These are phyloP conservation scores for Kluyveromyces sp. DNA, from an alignment of 1,139 yeast species.

Conservation along the genomic window DNA sequence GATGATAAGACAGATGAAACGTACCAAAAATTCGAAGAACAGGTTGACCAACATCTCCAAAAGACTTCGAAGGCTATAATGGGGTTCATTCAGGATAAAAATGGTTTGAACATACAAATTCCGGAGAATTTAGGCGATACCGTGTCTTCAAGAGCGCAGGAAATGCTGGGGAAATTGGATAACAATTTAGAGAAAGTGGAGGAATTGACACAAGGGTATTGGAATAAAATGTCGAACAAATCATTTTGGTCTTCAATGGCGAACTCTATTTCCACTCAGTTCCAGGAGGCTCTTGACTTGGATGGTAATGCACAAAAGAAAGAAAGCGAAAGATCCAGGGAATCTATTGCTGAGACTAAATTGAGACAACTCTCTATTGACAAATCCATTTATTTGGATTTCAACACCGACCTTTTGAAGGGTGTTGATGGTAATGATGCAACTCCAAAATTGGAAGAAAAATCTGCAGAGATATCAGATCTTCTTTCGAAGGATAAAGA, in stretches of 20 bases:
- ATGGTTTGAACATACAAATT: constrained; percentile 17
- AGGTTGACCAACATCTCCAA: constrained; percentile 22
- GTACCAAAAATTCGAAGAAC: constrained; percentile 30
- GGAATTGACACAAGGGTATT: constrained; percentile 22
- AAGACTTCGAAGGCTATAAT: constrained; percentile 21
- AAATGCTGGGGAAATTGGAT: constrained; percentile 21
- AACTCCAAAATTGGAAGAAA: constrained; percentile 21
- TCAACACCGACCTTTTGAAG: constrained; percentile 29
- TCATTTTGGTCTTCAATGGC: constrained; percentile 25
- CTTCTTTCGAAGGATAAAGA: constrained; percentile 46
- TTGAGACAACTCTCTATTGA: constrained; percentile 44
- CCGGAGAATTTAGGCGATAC: constrained; percentile 20
- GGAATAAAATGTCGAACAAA: constrained; percentile 23
- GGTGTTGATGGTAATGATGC: constrained; percentile 35
- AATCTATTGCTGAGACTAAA: constrained; percentile 51
- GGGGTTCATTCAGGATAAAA: constrained; percentile 15
- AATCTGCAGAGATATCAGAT: constrained; percentile 45
- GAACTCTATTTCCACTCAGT: constrained; percentile 14
- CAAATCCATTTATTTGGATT: constrained; percentile 36
- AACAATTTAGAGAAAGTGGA: constrained; percentile 24
- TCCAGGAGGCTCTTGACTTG: constrained; percentile 18
- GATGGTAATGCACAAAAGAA: constrained; percentile 17
- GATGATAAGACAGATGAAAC: constrained; percentile 32
- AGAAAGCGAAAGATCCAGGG: constrained; percentile 32
- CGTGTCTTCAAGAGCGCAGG: constrained; percentile 21